Conservation (phyloP, 177 flowering plant species). For the Telopea speciosissima region DNA sequence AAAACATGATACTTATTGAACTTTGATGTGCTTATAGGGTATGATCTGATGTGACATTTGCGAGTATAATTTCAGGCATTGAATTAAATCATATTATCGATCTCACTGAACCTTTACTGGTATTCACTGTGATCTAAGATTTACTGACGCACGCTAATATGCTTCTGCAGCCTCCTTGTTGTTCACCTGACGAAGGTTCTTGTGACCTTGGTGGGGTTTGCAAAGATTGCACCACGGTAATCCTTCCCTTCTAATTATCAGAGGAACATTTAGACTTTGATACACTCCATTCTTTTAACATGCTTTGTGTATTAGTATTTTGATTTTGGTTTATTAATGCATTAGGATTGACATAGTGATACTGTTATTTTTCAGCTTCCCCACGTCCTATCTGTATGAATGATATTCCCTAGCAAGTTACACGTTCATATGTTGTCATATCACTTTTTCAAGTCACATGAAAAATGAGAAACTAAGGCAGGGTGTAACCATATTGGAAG, state of each 20-base stretch:
- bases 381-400: too few relatives aligned
- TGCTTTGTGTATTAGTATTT: background rate
- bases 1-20: background rate
- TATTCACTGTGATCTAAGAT: background rate
- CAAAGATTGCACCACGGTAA: conserved; percentile 73
- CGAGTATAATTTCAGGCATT: background rate
- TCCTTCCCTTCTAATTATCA: background rate
- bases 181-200: conserved; percentile 46
- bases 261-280: too few relatives aligned
- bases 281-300: background rate
- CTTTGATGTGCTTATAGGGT: background rate
- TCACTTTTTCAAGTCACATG: too few relatives aligned
- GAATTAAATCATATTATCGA: background rate
- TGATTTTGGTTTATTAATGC: too few relatives aligned
- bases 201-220: conserved; percentile 55
- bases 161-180: conserved; percentile 61
- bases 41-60: background rate
- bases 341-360: too few relatives aligned
- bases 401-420: too few relatives aligned
- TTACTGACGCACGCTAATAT: background rate
- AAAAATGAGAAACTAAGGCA: too few relatives aligned
- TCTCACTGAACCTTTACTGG: background rate
- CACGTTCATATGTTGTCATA: too few relatives aligned
- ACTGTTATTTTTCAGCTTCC: too few relatives aligned
- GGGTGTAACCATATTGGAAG: too few relatives aligned